Evolutionary conservation across 2,329 filamentous ascomycete species (phyloP).

Genomic region (Rutstroemia sp.): DNA sequence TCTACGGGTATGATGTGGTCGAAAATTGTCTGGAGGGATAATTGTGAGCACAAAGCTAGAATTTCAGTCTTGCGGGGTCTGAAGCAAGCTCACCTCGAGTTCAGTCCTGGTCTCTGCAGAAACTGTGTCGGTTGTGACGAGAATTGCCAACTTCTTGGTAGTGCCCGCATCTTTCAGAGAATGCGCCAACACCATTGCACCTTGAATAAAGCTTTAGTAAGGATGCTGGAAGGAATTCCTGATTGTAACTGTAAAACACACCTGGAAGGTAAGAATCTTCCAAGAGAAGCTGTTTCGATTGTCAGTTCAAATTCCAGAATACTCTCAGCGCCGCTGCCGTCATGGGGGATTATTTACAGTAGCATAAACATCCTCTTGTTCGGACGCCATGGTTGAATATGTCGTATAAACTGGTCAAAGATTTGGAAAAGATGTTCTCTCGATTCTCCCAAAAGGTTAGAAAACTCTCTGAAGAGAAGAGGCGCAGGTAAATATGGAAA

Average conservation of each 20-base stretch:
- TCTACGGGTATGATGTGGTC: slow-evolving; percentile 83
- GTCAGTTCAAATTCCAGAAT: slow-evolving; percentile 8
- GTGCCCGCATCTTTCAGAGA: slow-evolving; percentile 88
- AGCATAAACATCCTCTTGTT: slow-evolving; percentile 54
- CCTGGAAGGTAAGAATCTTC: slow-evolving; percentile 91
- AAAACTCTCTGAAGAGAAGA: not conserved
- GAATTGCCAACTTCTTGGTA: slow-evolving; percentile 73
- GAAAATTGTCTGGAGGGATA: slow-evolving; percentile 60
- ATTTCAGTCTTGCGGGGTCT: too few relatives aligned
- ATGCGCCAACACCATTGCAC: slow-evolving; percentile 87
- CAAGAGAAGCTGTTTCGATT: slow-evolving; percentile 66
- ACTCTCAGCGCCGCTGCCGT: slow-evolving; percentile 12
- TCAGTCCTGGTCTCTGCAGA: slow-evolving; percentile 68
- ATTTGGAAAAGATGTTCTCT: not conserved
- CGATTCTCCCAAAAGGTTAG: not conserved
- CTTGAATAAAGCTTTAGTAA: slow-evolving; percentile 39
- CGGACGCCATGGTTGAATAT: slow-evolving; percentile 31
- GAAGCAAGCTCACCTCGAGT: slow-evolving; percentile 54
- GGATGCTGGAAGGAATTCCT: slow-evolving; percentile 9
- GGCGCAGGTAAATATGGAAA: not conserved
- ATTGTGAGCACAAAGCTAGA: not conserved
- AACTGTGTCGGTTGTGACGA: slow-evolving; percentile 76
- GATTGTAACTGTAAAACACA: slow-evolving; percentile 34
- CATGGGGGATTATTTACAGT: slow-evolving; percentile 39
- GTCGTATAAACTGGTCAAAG: not conserved